Evolutionary conservation across 176 grass and related monocot species (phyloP), one percentile per base, ranked within the genome.

Genomic region (Zoysia japonica): DNA sequence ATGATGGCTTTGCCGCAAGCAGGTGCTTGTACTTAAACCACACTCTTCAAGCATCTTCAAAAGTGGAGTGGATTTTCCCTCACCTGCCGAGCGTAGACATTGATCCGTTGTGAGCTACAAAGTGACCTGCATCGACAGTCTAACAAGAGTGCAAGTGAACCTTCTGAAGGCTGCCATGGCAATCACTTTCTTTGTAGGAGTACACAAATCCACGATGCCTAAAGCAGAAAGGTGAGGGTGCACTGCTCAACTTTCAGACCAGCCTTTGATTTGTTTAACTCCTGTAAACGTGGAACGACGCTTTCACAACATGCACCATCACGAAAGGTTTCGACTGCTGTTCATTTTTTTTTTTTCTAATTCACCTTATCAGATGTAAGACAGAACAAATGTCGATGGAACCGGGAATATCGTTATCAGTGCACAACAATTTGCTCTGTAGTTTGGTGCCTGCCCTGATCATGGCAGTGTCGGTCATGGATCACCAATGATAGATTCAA

Each of bases 401-500:
- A 65, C 6, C 20, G 10, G 17, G 48, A 78, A 46, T 36, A 45
- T 56, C 51, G 7, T 46, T 44, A 53, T 55, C 51, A 28, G 10
- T 4, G 12, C 38, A 64, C 35, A 52, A 10, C 11, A 5, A 4
- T 79, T 88, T 47, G 70, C 28, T 80, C 54, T 70, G 7, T 15
- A 8, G 39, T 79, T 88, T 80, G 64, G 62, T 65, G 40, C 36
- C 44, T 10, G 35, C 47, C 54, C 76, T 70, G 47, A 87, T 82
- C 70, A 79, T 79, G 53, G 11, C 11, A 3, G 42, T 87, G 79
- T 72, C 74, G 67, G 85, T 72, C 67, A 78, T 82, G 74, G 17
- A 44, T 87, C 67, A 42, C 38, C 57, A 77, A 54, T 57, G 67
- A 67, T 78, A 57, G 59, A 43, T 28, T 77, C 66, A 61, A 65